Conservation (phyloP, 225 moss, liverwort and hornwort species). For the Lunularia cruciata region DNA sequence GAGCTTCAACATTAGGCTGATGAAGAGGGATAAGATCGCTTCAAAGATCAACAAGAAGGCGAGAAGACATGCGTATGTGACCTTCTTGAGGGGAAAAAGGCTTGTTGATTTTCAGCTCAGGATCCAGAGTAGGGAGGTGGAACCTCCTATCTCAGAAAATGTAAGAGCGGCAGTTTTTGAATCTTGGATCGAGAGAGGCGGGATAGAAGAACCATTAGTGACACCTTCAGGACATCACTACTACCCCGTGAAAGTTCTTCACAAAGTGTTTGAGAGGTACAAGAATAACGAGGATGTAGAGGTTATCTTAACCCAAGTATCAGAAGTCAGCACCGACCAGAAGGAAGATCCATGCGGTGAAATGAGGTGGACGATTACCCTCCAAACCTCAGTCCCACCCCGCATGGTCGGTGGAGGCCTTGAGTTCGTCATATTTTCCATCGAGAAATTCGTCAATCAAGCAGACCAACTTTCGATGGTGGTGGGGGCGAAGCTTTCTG, state of each 20-base stretch:
- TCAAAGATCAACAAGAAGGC: conserved; percentile 19
- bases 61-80: conserved; percentile 24
- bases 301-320: conserved; percentile 21
- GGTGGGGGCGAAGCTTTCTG: too few species aligned
- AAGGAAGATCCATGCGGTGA: too few species aligned
- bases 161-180: conserved; percentile 8
- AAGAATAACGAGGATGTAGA: conserved; percentile 24
- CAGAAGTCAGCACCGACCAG: too few species aligned
- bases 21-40: background rate
- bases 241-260: conserved; percentile 30
- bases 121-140: conserved; percentile 23
- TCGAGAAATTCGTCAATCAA: too few species aligned
- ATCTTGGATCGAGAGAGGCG: conserved; percentile 18
- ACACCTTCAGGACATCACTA: conserved; percentile 30
- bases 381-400: too few species aligned
- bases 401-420: too few species aligned
- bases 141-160: conserved; percentile 2
- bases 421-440: too few species aligned
- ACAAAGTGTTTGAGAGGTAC: conserved; percentile 26
- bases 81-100: conserved; percentile 15
- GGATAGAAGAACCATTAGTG: conserved; percentile 19
- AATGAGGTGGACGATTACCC: too few species aligned
- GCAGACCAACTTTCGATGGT: too few species aligned
- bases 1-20: conserved; percentile 28
- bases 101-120: conserved; percentile 31